These are phyloP conservation scores for Pyricularia sp. DNA, from an alignment of 2,329 filamentous ascomycete species.

Conservation along the genomic window DNA sequence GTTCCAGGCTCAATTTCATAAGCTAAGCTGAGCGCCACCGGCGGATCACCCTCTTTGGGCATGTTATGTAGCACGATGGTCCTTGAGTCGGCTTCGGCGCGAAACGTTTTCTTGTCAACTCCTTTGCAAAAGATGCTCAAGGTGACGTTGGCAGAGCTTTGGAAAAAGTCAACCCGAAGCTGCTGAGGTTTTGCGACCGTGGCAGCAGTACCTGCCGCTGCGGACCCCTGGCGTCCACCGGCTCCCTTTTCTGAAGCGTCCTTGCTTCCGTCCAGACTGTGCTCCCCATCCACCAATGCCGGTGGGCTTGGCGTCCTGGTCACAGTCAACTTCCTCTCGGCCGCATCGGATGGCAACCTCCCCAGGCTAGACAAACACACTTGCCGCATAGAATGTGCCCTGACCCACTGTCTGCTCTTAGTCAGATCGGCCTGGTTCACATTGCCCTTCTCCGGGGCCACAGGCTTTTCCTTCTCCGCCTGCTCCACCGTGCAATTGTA, in stretches of 20 bases:
- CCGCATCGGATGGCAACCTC: conserved; percentile 31
- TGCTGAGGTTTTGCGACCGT: conserved; percentile 17
- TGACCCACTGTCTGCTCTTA: conserved; percentile 12
- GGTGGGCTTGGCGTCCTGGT: conserved; percentile 21
- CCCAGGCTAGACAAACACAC: conserved; percentile 30
- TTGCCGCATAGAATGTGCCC: conserved; percentile 1
- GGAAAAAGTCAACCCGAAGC: conserved; percentile 31
- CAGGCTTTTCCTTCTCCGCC: conserved; percentile 13
- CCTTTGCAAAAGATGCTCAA: conserved; percentile 31
- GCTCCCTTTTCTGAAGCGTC: not conserved
- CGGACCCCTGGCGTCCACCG: not conserved
- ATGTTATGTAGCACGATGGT: conserved; percentile 5
- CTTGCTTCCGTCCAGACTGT: conserved; percentile 7
- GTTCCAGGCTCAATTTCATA: conserved; percentile 14
- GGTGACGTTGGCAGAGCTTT: conserved; percentile 25
- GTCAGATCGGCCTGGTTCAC: conserved; percentile 3
- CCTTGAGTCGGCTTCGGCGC: conserved; percentile 9
- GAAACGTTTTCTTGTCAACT: conserved; percentile 16
- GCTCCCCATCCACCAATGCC: conserved; percentile 7
- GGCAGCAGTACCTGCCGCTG: not conserved
- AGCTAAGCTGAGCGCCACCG: conserved; percentile 15
- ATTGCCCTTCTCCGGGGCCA: not conserved
- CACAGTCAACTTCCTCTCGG: conserved; percentile 35
- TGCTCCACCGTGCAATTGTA: conserved; percentile 32
- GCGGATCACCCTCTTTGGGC: conserved; percentile 12